Evolutionary conservation across 352 stramenopile species (phyloP).

Genomic region (Phytophthora sp.): DNA sequence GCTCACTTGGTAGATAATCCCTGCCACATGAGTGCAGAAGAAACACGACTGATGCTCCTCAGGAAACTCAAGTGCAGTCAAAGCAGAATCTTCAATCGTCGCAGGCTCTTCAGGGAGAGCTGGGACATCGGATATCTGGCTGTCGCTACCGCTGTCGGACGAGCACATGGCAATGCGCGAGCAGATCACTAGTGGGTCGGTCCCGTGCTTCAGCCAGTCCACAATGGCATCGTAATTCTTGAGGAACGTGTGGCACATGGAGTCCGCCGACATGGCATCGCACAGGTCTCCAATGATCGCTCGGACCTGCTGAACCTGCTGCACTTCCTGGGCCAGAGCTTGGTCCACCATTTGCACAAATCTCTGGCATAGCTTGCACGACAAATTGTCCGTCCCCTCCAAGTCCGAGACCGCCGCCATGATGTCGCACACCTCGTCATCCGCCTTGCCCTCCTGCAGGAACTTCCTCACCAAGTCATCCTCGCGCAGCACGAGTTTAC

Average conservation of each 20-base stretch:
- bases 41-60: conserved; percentile 41
- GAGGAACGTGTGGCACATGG: conserved; percentile 81
- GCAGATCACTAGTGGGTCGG: conserved; percentile 67
- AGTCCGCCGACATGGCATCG: conserved; percentile 69
- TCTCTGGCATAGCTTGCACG: conserved; percentile 77
- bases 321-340: conserved; percentile 60
- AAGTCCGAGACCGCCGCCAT: conserved; percentile 27
- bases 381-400: conserved; percentile 42
- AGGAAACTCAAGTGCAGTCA: conserved; percentile 1
- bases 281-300: conserved; percentile 81
- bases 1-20: conserved; percentile 50
- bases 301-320: conserved; percentile 69
- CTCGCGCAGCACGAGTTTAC: conserved; percentile 45
- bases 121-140: background rate
- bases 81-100: conserved; percentile 6
- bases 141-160: conserved; percentile 17
- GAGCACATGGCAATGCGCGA: conserved; percentile 65
- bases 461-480: conserved; percentile 52
- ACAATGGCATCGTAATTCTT: conserved; percentile 82
- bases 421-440: conserved; percentile 61
- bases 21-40: conserved; percentile 52
- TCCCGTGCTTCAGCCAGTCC: conserved; percentile 76
- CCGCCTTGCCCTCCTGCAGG: conserved; percentile 41
- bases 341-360: conserved; percentile 80
- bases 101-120: conserved; percentile 8